phyloP scores from a whole-genome alignment of 768 basidiomycete genomes.

The Suillus cothurnatus region DNA sequence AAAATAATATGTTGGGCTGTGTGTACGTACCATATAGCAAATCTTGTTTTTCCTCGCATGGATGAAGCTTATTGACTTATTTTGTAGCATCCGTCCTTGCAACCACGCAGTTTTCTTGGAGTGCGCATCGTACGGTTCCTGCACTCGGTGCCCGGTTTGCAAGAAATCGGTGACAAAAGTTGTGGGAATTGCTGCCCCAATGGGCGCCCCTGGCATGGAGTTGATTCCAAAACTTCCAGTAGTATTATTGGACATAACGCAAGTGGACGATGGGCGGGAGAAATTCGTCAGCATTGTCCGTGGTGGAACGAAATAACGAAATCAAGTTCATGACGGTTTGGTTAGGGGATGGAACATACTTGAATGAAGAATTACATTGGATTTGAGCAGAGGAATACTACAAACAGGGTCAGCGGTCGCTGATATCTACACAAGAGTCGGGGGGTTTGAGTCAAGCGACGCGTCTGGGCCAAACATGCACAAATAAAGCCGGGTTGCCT shows the following conservation, averaged over 20 bases:
- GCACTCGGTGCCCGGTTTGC: background rate
- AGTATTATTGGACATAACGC: background rate
- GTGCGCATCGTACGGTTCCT: background rate
- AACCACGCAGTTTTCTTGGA: background rate
- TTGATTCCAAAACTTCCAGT: background rate
- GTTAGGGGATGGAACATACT: background rate
- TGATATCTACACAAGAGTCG: too few species aligned
- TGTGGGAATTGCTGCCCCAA: background rate
- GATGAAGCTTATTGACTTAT: background rate
- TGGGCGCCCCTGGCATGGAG: background rate
- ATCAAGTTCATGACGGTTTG: background rate
- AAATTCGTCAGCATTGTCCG: background rate
- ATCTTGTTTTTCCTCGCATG: background rate
- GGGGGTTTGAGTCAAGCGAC: too few species aligned
- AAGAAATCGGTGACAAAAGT: background rate
- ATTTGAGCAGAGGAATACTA: too few species aligned
- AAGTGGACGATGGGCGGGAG: background rate
- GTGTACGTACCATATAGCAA: background rate
- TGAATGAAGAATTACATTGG: too few species aligned
- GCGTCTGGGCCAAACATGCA: too few species aligned
- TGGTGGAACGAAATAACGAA: background rate
- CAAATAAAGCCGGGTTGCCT: too few species aligned
- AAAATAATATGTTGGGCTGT: background rate
- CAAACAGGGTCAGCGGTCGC: too few species aligned
- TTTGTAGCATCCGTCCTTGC: constrained; percentile 2